Evolutionary conservation across 179 eudicot genomes (phyloP).

Genomic region (Patellifolia procumbens): DNA sequence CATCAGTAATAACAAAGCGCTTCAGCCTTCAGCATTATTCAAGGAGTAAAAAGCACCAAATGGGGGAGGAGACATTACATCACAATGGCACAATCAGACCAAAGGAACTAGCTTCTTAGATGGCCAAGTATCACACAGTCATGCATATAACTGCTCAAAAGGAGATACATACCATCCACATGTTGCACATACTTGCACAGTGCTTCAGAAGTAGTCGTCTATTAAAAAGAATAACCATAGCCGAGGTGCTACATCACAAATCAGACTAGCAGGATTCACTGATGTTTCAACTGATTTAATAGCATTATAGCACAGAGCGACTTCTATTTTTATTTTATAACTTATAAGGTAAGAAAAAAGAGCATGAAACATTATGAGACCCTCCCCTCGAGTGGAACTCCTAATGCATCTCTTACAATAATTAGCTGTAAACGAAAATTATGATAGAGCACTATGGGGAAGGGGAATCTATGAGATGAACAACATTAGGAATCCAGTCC

Average conservation of each 20-base stretch:
- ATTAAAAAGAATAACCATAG: not conserved
- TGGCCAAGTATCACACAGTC: slow-evolving; percentile 93
- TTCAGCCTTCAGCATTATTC: not conserved
- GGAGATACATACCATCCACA: not conserved
- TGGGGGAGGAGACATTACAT: not conserved
- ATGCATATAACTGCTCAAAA: slow-evolving; percentile 53
- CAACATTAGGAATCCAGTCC: too few species aligned
- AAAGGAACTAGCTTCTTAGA: slow-evolving; percentile 67
- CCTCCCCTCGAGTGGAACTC: too few species aligned
- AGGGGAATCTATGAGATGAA: too few species aligned
- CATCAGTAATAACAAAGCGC: not conserved
- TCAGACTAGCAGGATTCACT: not conserved
- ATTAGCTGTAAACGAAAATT: too few species aligned
- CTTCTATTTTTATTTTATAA: too few species aligned
- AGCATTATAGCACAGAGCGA: too few species aligned
- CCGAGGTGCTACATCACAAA: not conserved
- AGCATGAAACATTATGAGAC: too few species aligned
- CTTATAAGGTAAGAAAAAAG: too few species aligned
- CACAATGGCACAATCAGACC: not conserved
- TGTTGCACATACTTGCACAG: not conserved
- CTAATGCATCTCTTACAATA: too few species aligned
- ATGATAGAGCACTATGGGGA: too few species aligned
- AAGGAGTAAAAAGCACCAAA: not conserved
- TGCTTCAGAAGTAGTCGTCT: too few species aligned
- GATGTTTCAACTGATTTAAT: not conserved